Conservation (phyloP, 208 protist genomes). For the Tritrichomonas foetus region DNA sequence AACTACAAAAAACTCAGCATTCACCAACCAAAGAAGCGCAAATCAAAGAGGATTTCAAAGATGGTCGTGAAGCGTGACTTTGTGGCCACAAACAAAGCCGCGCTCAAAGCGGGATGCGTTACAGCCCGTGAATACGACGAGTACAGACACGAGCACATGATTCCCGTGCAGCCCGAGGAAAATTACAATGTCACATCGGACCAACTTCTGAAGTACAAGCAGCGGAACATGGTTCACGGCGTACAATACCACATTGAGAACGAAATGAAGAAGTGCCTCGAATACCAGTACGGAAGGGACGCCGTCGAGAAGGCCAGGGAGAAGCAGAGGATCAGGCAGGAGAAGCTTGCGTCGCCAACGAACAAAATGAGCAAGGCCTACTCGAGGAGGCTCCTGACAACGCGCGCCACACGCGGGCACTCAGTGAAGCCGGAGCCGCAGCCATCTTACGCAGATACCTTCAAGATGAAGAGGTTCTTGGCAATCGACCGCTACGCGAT, state of each 20-base stretch:
- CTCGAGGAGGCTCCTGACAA: not conserved
- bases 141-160: not conserved
- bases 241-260: not conserved
- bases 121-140: not conserved
- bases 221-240: not conserved
- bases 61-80: not conserved
- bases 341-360: not conserved
- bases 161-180: not conserved
- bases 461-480: not conserved
- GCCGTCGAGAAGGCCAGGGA: not conserved
- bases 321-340: not conserved
- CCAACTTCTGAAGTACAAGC: not conserved
- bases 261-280: not conserved
- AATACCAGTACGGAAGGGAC: not conserved
- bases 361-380: not conserved
- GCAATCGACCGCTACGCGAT: constrained; percentile 2
- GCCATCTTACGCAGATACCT: not conserved
- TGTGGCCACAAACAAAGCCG: not conserved
- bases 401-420: not conserved
- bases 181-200: too few species aligned
- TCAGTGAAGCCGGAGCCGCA: not conserved
- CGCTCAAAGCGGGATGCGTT: not conserved
- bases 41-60: not conserved
- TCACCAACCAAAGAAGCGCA: not conserved
- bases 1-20: not conserved